Conservation (phyloP, 768 basidiomycete genomes). For the Tephrocybe sp. region DNA sequence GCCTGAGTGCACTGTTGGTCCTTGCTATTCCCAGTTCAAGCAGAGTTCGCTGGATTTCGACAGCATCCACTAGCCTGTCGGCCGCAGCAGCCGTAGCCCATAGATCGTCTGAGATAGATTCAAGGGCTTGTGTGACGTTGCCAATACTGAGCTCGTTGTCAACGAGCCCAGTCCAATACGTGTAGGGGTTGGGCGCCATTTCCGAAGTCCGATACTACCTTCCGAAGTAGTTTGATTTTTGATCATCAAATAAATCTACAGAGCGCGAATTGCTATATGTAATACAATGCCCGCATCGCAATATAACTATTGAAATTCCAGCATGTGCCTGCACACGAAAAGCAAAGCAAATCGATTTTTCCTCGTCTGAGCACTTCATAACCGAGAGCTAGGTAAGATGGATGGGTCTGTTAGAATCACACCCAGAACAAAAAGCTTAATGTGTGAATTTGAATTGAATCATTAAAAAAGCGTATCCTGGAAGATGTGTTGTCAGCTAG, state of each 20-base stretch:
- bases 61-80: slow-evolving; percentile 65
- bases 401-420: slow-evolving; percentile 16
- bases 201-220: slow-evolving; percentile 21
- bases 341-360: slow-evolving; percentile 17
- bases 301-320: slow-evolving; percentile 7
- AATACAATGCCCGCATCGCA: not conserved
- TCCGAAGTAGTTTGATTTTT: slow-evolving; percentile 3
- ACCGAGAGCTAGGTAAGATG: slow-evolving; percentile 25
- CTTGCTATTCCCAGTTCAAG: slow-evolving; percentile 65
- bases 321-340: slow-evolving; percentile 18
- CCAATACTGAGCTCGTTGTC: slow-evolving; percentile 61
- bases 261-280: too few species aligned
- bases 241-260: not conserved
- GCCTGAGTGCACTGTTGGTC: slow-evolving; percentile 47
- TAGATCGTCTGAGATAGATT: slow-evolving; percentile 58
- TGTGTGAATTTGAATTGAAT: too few species aligned
- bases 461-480: slow-evolving; percentile 80
- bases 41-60: slow-evolving; percentile 53
- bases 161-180: slow-evolving; percentile 55
- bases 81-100: slow-evolving; percentile 79
- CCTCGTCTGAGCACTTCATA: slow-evolving; percentile 48
- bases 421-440: slow-evolving; percentile 14
- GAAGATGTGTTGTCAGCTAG: slow-evolving; percentile 11
- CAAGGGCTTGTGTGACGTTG: slow-evolving; percentile 46
- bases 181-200: slow-evolving; percentile 44